Evolutionary conservation across 495 filamentous ascomycete species (phyloP), one percentile per base, ranked within the genome.

Genomic region (Hypomontagnella submonticulosa): DNA sequence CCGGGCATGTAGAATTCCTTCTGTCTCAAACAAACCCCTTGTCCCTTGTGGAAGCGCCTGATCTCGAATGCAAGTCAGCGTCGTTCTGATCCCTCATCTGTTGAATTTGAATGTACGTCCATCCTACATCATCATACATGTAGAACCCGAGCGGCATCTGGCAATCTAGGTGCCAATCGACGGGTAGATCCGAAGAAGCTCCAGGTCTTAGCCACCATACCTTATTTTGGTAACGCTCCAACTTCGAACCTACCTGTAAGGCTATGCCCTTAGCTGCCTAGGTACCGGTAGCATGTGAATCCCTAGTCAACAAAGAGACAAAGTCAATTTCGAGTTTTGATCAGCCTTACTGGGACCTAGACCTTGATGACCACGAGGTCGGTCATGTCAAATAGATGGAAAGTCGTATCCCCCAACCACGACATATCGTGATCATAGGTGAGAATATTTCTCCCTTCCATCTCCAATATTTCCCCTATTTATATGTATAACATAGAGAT

Each of bases 371-470:
- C 53, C 16, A 44, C 41, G 23, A 46, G 27, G 34, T 47, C 63
- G 61, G 69, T 66, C 69, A 72, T 74, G 71, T 72, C 57, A 67
- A 74, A 48, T 61, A 71, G 20, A 66, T 74, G 71, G 71, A 72
- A 15, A 57, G 53, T 55, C 69, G 57, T 57, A 72, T 72, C 36
- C 71, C 69, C 60, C 63, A 68, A 71, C 71, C 71, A 63, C 82
- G 86, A 67, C 84, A 90, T 52, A 90, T 92, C 60, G 83, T 91
- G 56, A 88, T 92, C 57, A 73, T 90, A 67, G 88, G 88, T 90
- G 79, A 67, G 84, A 63, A n/a, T 55, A 13, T 54, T 40, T 50
- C 18, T 42, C 55, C 37, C 55, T 55, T 43, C 41, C 63, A 58
- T 46, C 30, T 48, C 23, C 23, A 27, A 27, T 27, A 27, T 27